A percentile compares a stretch with the other conserved stretches of the same genome.
Evolutionary conservation across 805 yeast genomes (phyloP).

Genomic region (Priceomyces melissophilus): DNA sequence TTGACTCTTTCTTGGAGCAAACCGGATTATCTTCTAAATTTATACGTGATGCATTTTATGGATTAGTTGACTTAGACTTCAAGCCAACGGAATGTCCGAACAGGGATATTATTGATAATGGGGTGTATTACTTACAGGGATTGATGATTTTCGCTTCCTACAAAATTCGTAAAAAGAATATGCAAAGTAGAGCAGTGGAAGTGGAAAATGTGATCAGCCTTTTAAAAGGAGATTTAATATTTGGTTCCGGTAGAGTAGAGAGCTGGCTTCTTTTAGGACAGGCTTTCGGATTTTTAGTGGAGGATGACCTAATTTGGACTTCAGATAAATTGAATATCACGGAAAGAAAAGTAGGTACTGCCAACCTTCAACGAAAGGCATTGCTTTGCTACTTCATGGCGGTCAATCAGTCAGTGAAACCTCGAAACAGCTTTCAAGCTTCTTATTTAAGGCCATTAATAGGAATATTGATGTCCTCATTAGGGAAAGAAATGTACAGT

Average conservation of each 20-base stretch:
- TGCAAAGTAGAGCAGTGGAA: conserved; percentile 81
- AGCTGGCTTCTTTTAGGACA: conserved; percentile 85
- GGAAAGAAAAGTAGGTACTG: conserved; percentile 60
- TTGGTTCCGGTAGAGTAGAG: conserved; percentile 68
- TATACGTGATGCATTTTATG: conserved; percentile 51
- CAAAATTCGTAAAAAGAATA: conserved; percentile 65
- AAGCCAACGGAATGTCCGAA: conserved; percentile 18
- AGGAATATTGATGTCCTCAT: conserved; percentile 46
- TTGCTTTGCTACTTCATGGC: conserved; percentile 77
- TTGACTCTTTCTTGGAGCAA: conserved; percentile 47
- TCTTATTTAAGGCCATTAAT: conserved; percentile 31
- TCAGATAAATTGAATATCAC: conserved; percentile 70
- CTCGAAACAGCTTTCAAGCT: conserved; percentile 6
- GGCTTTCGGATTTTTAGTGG: conserved; percentile 72
- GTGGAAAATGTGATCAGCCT: conserved; percentile 68
- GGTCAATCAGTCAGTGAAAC: conserved; percentile 36
- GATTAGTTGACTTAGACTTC: conserved; percentile 35
- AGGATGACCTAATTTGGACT: conserved; percentile 90
- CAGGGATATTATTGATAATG: conserved; percentile 38
- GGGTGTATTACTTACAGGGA: conserved; percentile 70
- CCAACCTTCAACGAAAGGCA: conserved; percentile 63
- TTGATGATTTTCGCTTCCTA: conserved; percentile 65
- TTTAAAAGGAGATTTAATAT: conserved; percentile 62
- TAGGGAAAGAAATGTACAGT: conserved; percentile 58
- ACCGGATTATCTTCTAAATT: conserved; percentile 41